Base-by-base conservation (phyloP, 441 rosid genomes). In the Jatropha multifida region DNA sequence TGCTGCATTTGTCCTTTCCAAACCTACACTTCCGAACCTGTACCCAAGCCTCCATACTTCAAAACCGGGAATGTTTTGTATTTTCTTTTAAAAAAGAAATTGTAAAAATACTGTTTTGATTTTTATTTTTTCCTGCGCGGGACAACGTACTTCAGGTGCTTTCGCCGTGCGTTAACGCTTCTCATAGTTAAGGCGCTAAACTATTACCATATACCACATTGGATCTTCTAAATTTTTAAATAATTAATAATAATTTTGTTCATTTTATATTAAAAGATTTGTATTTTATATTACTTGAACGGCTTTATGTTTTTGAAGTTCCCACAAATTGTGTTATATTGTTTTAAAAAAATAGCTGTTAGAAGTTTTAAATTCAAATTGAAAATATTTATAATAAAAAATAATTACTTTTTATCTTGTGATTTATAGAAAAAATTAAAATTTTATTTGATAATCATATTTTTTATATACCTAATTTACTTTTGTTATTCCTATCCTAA, bases 11-110 rank as follows among this genome's bases (percentile, higher is more conserved):
- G 82, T 17, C 17, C 20, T 59, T 74, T 26, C 58, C 69, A 14
- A 1, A 15, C 37, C 82, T 62, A 9, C 42, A 32, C 26, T 26
- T 72, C 83, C 83, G 65, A 79, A 48, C 78, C 87, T 75, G 23
- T 5, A 72, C 65, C 76, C 76, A 69, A 74, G 41, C 76, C 76
- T 65, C 7, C 23, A 14, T 5, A 32, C 63, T 32, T 69, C 62
- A 18, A 69, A 69, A 69, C 49, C 67, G 58, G 23, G 49, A 55
- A 18, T 54, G 49, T 55, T 54, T 32, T 9, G 3, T 8, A 1
- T 23, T 42, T 38, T 56, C 32, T 56, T 66, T 40, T 32, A 32
- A 27, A 26, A 4, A 54, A 52, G 18, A 52, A 51, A 15, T 52
- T 52, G 4, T 9, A 46, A 46, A 46, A 46, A 52, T 52, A 23